Base-by-base conservation (phyloP, 75 land plant genomes). In the Sequoiadendron giganteum region DNA sequence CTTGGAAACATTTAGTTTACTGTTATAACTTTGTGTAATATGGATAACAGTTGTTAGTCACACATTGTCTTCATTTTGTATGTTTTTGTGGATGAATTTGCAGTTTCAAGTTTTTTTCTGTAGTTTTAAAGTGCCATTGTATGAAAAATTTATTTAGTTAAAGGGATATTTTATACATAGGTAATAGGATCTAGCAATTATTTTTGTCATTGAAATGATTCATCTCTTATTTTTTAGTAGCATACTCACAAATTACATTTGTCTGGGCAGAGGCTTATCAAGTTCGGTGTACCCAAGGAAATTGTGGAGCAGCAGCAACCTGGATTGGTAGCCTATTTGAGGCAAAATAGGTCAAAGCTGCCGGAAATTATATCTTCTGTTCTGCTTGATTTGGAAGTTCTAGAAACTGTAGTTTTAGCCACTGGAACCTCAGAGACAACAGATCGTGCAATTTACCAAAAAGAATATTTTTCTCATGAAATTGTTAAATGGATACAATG, bases 401-500 rank as follows among this genome's bases (percentile, higher is more conserved):
- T 91, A 15, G 87, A 86, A 13, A 89, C 54, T 15, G 84, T 81
- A 52, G 42, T 49, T 79, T 28, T 72, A 42, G 32, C 87, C 85
- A 32, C 77, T 49, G 42, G 34, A 38, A 85, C 49, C 16, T 28
- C 32, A 25, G 32, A 83, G 85, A 83, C 47, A 25, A 3, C n/a
- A 25, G 85, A 83, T n/a, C 42, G 79, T 28, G 38, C 76, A 77
- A 54, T 55, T 21, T 90, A 91, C 65, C 68, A 90, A 85, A 92
- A 19, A 70, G 85, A 83, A 91, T 75, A 84, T 42, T 61, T 70
- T 56, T 90, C 88, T 86, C 91, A 86, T 88, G 98, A 93, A 84
- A 96, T 94, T 70, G 73, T 96, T 38, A 40, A 80, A n/a, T 98
- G 99, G 99, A 87, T 95, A 70, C 93, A 94, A 58, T 98, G 97